Percentiles rank a stretch among this genome's conserved stretches.
Evolutionary conservation across 768 basidiomycete genomes (phyloP).

Genomic region (Pleurotus citrinopileatus): DNA sequence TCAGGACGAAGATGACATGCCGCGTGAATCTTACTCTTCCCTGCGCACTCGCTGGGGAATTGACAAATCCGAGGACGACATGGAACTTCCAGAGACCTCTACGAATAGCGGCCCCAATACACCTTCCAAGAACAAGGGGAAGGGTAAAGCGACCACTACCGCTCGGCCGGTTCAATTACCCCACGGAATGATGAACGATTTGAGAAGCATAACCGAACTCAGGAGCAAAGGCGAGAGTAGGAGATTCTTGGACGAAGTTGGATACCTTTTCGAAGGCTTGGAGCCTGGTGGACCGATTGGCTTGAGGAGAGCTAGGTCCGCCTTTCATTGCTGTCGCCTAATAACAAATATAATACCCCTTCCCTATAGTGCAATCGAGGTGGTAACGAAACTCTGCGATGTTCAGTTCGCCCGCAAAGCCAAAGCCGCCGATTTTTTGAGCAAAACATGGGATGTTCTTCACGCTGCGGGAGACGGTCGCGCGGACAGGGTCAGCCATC

Average conservation of each 20-base stretch:
- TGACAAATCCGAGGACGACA: slow-evolving; percentile 77
- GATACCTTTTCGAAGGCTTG: slow-evolving; percentile 83
- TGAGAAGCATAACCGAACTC: slow-evolving; percentile 80
- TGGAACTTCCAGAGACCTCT: slow-evolving; percentile 22
- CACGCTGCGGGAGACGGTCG: slow-evolving; percentile 56
- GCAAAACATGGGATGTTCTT: slow-evolving; percentile 67
- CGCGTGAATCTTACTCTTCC: slow-evolving; percentile 73
- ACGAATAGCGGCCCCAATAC: slow-evolving; percentile 23
- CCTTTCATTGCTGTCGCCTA: not conserved
- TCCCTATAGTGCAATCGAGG: slow-evolving; percentile 63
- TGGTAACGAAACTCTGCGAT: slow-evolving; percentile 72
- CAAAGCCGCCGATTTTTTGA: slow-evolving; percentile 71
- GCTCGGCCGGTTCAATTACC: slow-evolving; percentile 33
- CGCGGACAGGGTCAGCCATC: slow-evolving; percentile 45
- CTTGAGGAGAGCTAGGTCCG: slow-evolving; percentile 67
- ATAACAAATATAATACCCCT: not conserved
- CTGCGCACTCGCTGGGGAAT: slow-evolving; percentile 80
- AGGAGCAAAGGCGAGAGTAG: slow-evolving; percentile 78
- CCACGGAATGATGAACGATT: slow-evolving; percentile 63
- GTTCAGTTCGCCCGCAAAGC: slow-evolving; percentile 76
- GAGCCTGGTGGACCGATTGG: slow-evolving; percentile 46
- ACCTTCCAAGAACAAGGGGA: slow-evolving; percentile 30
- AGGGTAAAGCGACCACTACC: slow-evolving; percentile 35
- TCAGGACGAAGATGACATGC: slow-evolving; percentile 47
- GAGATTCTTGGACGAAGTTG: slow-evolving; percentile 80